These are phyloP conservation scores for Zygosaccharomyces sapae DNA, from an alignment of 1,139 yeast species.

Conservation along the genomic window DNA sequence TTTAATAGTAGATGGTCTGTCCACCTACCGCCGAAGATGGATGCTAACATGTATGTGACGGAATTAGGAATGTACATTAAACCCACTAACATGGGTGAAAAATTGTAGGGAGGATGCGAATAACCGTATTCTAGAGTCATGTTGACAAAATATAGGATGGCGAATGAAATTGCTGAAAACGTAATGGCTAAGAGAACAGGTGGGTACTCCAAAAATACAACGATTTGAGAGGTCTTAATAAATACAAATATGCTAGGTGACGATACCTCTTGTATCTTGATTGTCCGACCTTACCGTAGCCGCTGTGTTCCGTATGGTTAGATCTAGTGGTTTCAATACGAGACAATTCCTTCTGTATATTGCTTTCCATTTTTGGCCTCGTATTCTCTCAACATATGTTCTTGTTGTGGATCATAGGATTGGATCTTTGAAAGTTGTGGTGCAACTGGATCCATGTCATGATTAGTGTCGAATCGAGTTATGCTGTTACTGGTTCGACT, in stretches of 20 bases:
- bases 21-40: constrained; percentile 79
- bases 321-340: constrained; percentile 30
- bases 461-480: constrained; percentile 18
- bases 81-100: constrained; percentile 62
- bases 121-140: constrained; percentile 66
- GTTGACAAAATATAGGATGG: constrained; percentile 67
- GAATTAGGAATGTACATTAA: constrained; percentile 80
- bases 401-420: constrained; percentile 30
- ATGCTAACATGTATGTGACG: constrained; percentile 67
- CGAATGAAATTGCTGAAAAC: constrained; percentile 66
- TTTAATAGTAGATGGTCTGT: constrained; percentile 57
- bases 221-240: constrained; percentile 47
- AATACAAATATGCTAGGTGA: constrained; percentile 40
- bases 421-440: constrained; percentile 37
- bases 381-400: constrained; percentile 23
- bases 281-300: constrained; percentile 33
- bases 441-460: constrained; percentile 23
- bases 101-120: constrained; percentile 63
- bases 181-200: constrained; percentile 64
- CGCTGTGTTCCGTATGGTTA: constrained; percentile 21
- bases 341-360: constrained; percentile 31
- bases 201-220: constrained; percentile 55
- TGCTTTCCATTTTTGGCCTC: constrained; percentile 20
- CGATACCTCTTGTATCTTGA: constrained; percentile 23
- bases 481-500: constrained; percentile 18